phyloP scores from a whole-genome alignment of 202 grass and related monocot species.

The Panicum hallii region DNA sequence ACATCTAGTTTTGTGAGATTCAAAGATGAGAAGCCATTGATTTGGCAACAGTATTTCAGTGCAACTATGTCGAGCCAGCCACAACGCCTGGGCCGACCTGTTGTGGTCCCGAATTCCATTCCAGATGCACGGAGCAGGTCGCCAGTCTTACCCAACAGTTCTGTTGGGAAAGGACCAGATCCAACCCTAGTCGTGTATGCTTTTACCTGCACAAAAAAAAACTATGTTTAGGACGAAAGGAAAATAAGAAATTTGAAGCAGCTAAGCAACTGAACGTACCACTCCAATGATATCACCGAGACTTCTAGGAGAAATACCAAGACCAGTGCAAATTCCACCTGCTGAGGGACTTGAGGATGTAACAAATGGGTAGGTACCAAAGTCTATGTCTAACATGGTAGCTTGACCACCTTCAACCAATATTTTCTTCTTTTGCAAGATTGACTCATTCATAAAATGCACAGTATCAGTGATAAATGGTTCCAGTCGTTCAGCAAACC shows the following conservation, averaged over 20 bases:
- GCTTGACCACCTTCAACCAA: slow-evolving; percentile 97
- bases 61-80: slow-evolving; percentile 96
- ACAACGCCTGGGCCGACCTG: slow-evolving; percentile 84
- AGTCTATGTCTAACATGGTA: slow-evolving; percentile 98
- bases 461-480: slow-evolving; percentile 85
- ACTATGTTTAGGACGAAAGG: slow-evolving; percentile 2
- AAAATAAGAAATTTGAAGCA: not conserved
- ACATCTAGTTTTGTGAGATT: slow-evolving; percentile 95
- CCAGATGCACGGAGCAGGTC: slow-evolving; percentile 75
- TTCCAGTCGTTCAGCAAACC: slow-evolving; percentile 66
- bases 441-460: slow-evolving; percentile 78
- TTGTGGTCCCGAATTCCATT: slow-evolving; percentile 94
- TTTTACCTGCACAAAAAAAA: slow-evolving; percentile 73
- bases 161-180: slow-evolving; percentile 90
- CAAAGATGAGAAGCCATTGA: slow-evolving; percentile 90
- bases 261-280: slow-evolving; percentile 51
- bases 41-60: slow-evolving; percentile 81
- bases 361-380: slow-evolving; percentile 94
- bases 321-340: slow-evolving; percentile 91
- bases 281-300: slow-evolving; percentile 90
- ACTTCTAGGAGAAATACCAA: slow-evolving; percentile 82
- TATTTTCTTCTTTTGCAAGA: slow-evolving; percentile 91
- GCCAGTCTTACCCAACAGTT: slow-evolving; percentile 72
- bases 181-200: slow-evolving; percentile 95
- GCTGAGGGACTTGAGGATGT: slow-evolving; percentile 97